Evolutionary conservation across 495 filamentous ascomycete genomes (phyloP), one percentile per base, ranked within the genome.

Genomic region (Podospora pseudopauciseta): DNA sequence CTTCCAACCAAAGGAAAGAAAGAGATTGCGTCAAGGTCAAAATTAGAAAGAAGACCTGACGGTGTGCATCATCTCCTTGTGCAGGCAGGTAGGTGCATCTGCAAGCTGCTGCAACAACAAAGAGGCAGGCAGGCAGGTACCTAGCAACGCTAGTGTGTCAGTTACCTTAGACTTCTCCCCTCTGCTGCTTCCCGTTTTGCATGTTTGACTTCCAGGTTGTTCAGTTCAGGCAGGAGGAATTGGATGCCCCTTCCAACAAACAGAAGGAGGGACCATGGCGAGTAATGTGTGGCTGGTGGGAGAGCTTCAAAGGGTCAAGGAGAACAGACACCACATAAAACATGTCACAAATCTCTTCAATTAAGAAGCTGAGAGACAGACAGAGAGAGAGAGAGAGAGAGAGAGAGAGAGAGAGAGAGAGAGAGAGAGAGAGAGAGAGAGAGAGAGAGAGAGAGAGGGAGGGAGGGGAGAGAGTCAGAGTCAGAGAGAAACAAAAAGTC

Each of bases 111-210:
- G 39, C 39, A 13, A 13, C 39, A 49, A 49, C 39, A 49, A 49
- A 49, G 39, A 32, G 39, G 39, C 39, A 49, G 39, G 39, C 15
- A 49, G 39, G 39, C 23, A 23, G 23, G 23, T 23, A 2, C 1
- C 23, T 23, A 23, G 23, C 23, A 23, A 23, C 23, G 23, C 23
- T 23, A 23, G 23, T 23, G 54, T 63, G 59, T 11, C 18, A 16
- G 65, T 32, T 23, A 23, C 23, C 23, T 23, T 59, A 20, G 61
- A 13, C 39, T 23, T 20, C 27, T 28, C 20, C 20, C 30, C 4
- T 27, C 68, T 74, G 72, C 70, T 72, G 72, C 70, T 74, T 70
- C 72, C 70, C 72, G 70, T 67, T 58, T 32, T 60, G 68, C 65
- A 67, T 68, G 20, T 11, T 11, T 32, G 16, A 20, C 18, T n/a